phyloP scores from a whole-genome alignment of 257 asterid species.

The Fraxinus quadrangulata region DNA sequence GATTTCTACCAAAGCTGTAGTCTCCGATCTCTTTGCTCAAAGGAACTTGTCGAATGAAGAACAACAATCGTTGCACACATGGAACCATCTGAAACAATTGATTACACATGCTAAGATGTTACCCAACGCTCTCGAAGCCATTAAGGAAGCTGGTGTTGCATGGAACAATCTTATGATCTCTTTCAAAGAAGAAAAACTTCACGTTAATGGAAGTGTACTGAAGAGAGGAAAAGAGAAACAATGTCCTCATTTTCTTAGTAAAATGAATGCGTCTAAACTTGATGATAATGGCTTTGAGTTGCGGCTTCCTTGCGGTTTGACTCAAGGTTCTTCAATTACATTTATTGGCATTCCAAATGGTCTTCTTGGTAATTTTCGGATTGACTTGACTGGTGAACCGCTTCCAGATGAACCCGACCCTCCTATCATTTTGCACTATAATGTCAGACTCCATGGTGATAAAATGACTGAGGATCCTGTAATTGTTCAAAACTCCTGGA shows the following conservation, averaged over 20 bases:
- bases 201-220: conserved; percentile 56
- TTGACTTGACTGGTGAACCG: conserved; percentile 88
- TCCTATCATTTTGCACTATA: conserved; percentile 89
- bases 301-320: conserved; percentile 90
- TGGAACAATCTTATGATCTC: conserved; percentile 79
- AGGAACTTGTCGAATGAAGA: conserved; percentile 64
- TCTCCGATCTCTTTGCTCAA: conserved; percentile 49
- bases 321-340: conserved; percentile 97
- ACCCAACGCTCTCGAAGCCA: conserved; percentile 83
- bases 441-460: conserved; percentile 91
- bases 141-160: conserved; percentile 79
- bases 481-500: conserved; percentile 96
- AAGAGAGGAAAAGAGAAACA: conserved; percentile 84
- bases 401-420: conserved; percentile 99
- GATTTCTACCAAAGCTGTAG: conserved; percentile 50
- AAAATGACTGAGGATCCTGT: conserved; percentile 90
- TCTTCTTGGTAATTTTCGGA: conserved; percentile 80
- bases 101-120: conserved; percentile 61
- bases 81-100: conserved; percentile 67
- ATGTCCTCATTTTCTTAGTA: conserved; percentile 92
- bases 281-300: conserved; percentile 59
- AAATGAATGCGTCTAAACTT: conserved; percentile 73
- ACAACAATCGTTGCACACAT: conserved; percentile 60
- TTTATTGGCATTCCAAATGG: conserved; percentile 92
- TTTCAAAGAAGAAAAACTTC: conserved; percentile 64